Base-by-base conservation (phyloP, 1,284 basidiomycete genomes). In the Coniferiporia sulphurascens region DNA sequence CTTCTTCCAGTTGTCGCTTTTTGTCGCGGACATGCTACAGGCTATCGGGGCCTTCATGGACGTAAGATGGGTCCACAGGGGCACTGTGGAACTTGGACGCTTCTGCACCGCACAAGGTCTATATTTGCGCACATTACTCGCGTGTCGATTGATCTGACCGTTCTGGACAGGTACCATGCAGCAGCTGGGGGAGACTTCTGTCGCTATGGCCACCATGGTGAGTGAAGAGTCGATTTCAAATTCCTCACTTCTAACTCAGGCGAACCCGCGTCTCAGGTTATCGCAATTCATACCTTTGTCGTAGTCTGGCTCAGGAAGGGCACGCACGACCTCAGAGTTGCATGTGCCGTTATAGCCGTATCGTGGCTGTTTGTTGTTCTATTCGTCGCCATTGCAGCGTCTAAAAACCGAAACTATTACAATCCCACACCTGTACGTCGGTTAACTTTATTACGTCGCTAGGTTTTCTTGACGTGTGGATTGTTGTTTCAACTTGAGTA, bases 191-290 rank as follows among this genome's bases (percentile, higher is more conserved):
- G 76, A 77, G 57, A 72, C 75, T 22, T 69, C 69, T 8, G 74
- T 73, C 2, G 75, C 74, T 1, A 71, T 78, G 59, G 72, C 72
- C 12, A 78, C 75, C 19, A 68, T 76, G 9, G 76, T 76, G 65
- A 57, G 62, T 53, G 21, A 32, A 52, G 17, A 49, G 49, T 36
- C 35, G 57, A 32, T 51, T 48, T 13, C 52, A 62, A 54, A 48
- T 19, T 41, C 21, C 9, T 55, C 35, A 50, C 35, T 3, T 41
- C 38, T 52, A 19, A 21, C 61, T 36, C 35, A 27, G 46, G 19
- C 32, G 50, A 22, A 17, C n/a, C 36, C 9, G 27, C 36, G 4
- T 2, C 45, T 32, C 50, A 74, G 72, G 59, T 69, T 15, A 74
- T 74, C 22, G 69, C 73, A 1, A 52, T 76, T 5, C 73, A 73